Percentiles rank a stretch among this genome's conserved stretches.
These are phyloP conservation scores for Castanospermum australe DNA, from an alignment of 306 rosid species.

Conservation along the genomic window DNA sequence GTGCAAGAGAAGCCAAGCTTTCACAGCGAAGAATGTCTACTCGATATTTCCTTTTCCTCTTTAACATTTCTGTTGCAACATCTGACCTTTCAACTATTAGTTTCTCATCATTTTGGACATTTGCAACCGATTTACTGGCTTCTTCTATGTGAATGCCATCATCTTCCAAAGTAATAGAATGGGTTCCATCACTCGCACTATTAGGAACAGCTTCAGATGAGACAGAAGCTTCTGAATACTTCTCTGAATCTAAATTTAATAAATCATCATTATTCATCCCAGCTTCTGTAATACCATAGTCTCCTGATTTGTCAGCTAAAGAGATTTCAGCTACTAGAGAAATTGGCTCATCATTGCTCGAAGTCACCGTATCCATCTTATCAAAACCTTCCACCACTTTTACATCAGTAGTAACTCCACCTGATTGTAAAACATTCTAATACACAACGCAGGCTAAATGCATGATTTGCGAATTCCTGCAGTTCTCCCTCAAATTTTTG, in stretches of 20 bases:
- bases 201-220: constrained; percentile 44
- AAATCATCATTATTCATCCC: constrained; percentile 36
- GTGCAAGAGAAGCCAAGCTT: constrained; percentile 95
- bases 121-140: constrained; percentile 33
- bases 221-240: constrained; percentile 39
- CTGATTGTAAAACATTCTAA: constrained; percentile 90
- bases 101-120: constrained; percentile 45
- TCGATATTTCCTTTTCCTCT: constrained; percentile 69
- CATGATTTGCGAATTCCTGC: constrained; percentile 98
- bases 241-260: constrained; percentile 34
- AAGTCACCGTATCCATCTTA: constrained; percentile 40
- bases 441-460: constrained; percentile 92
- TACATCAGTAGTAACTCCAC: constrained; percentile 67
- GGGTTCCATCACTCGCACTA: constrained; percentile 32
- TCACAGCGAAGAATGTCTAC: constrained; percentile 97
- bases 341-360: constrained; percentile 44
- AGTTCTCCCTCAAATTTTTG: constrained; percentile 97
- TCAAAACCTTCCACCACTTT: constrained; percentile 50
- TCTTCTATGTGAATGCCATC: constrained; percentile 36
- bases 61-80: constrained; percentile 51
- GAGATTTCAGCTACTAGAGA: constrained; percentile 50
- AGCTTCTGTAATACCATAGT: constrained; percentile 31
- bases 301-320: constrained; percentile 41
- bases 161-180: constrained; percentile 42
- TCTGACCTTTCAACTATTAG: constrained; percentile 51